phyloP scores from a whole-genome alignment of 2,329 filamentous ascomycete species.

The Sclerotinia subarctica region DNA sequence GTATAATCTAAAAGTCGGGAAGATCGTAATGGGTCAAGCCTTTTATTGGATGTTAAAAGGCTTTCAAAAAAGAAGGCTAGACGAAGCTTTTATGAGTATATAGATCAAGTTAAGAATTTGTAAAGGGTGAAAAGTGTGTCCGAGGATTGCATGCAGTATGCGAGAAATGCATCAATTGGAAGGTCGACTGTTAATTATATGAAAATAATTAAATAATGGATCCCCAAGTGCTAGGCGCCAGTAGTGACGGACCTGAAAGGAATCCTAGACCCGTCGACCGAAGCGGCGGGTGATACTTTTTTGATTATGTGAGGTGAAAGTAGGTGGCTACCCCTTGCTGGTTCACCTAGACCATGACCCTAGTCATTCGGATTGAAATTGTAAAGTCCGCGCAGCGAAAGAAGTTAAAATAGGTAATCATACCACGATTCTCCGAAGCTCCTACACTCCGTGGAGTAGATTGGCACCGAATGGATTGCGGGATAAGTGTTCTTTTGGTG shows the following conservation, averaged over 20 bases:
- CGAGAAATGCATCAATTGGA: neutral
- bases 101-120: neutral
- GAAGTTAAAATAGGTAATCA: conserved; percentile 2
- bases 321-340: neutral
- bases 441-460: conserved; percentile 1
- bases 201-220: conserved; percentile 8
- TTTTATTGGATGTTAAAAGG: no score
- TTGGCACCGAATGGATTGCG: neutral
- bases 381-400: conserved; percentile 2
- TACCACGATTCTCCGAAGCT: neutral
- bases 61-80: neutral
- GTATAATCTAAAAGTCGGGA: neutral
- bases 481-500: neutral
- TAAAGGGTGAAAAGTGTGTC: neutral
- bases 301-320: conserved; percentile 10
- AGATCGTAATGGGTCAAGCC: neutral
- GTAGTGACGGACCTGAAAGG: neutral
- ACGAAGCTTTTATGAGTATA: neutral
- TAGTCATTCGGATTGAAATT: neutral
- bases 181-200: conserved; percentile 4
- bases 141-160: neutral
- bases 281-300: conserved; percentile 6
- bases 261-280: conserved; percentile 1
- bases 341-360: neutral
- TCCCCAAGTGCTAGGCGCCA: neutral